Evolutionary conservation across 1,284 basidiomycete genomes (phyloP).

Genomic region (Leccinum huronense): DNA sequence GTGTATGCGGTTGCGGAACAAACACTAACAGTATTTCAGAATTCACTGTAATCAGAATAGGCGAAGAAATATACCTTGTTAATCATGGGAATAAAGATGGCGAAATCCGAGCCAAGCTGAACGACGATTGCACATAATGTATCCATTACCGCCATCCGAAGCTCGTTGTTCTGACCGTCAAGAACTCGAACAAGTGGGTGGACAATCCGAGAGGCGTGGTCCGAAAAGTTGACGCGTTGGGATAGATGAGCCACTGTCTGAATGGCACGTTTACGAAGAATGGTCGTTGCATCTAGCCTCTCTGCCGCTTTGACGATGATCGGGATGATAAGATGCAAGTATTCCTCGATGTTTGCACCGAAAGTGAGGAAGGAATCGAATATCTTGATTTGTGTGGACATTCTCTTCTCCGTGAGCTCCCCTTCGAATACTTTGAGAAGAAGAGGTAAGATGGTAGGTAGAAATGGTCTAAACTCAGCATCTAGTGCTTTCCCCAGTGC

Average conservation of each 20-base stretch:
- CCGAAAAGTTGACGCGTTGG: slow-evolving; percentile 96
- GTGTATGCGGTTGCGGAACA: slow-evolving; percentile 78
- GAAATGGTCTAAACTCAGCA: slow-evolving; percentile 96
- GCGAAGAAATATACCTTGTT: slow-evolving; percentile 67
- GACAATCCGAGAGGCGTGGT: slow-evolving; percentile 96
- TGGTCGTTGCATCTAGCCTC: slow-evolving; percentile 70
- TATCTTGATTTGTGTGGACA: slow-evolving; percentile 84
- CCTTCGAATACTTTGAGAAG: slow-evolving; percentile 91
- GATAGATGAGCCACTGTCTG: slow-evolving; percentile 91
- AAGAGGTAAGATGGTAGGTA: slow-evolving; percentile 90
- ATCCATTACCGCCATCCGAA: slow-evolving; percentile 89
- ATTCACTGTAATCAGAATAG: slow-evolving; percentile 5
- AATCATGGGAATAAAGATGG: slow-evolving; percentile 96
- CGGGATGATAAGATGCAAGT: slow-evolving; percentile 94
- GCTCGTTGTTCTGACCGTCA: slow-evolving; percentile 75
- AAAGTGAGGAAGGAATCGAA: slow-evolving; percentile 95
- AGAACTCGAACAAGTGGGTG: slow-evolving; percentile 93
- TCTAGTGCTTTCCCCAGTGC: slow-evolving; percentile 94
- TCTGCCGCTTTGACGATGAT: slow-evolving; percentile 94
- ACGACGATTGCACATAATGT: slow-evolving; percentile 90
- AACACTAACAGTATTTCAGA: slow-evolving; percentile 48
- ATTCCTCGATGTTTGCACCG: slow-evolving; percentile 96
- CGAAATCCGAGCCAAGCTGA: slow-evolving; percentile 95
- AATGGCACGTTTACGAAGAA: slow-evolving; percentile 86
- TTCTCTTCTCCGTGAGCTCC: slow-evolving; percentile 76